Evolutionary conservation across 768 basidiomycete species (phyloP).

Genomic region (Hypholoma sublateritium): DNA sequence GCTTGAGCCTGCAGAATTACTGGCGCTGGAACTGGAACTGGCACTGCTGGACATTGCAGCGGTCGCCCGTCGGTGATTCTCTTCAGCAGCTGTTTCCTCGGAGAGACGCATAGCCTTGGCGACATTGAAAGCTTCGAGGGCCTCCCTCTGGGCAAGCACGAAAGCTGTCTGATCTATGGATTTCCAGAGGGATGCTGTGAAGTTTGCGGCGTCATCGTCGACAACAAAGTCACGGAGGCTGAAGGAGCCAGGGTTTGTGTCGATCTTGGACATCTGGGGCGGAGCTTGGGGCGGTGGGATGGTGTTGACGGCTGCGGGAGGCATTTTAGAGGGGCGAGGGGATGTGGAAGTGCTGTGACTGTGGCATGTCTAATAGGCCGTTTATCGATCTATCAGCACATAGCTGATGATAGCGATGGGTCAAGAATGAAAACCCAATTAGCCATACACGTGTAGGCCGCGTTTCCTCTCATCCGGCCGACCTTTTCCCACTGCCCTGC

Average conservation of each 20-base stretch:
- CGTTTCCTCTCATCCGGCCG: conserved; percentile 1
- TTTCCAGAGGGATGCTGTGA: conserved; percentile 11
- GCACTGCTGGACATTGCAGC: conserved; percentile 4
- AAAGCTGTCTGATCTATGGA: conserved; percentile 26
- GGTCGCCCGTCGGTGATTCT: conserved; percentile 14
- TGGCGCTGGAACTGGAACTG: conserved; percentile 2
- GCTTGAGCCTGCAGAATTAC: neutral
- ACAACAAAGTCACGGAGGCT: conserved; percentile 21
- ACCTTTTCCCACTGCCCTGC: conserved; percentile 3
- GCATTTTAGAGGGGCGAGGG: conserved; percentile 1
- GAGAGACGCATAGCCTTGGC: conserved; percentile 27
- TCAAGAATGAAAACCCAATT: conserved; percentile 2
- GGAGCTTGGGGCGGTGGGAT: neutral
- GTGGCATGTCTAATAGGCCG: conserved; percentile 1
- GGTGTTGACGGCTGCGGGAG: neutral
- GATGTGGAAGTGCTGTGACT: neutral
- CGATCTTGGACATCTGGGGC: conserved; percentile 6
- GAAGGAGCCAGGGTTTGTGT: conserved; percentile 9
- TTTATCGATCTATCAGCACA: conserved; percentile 4
- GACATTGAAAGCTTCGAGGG: conserved; percentile 28
- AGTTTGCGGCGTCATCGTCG: conserved; percentile 20
- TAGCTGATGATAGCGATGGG: neutral
- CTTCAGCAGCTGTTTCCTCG: conserved; percentile 24
- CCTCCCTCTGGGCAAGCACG: conserved; percentile 27
- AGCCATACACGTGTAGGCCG: conserved; percentile 5